Base-by-base conservation (phyloP, 768 basidiomycete genomes). In the Leucosporidium yakuticum region DNA sequence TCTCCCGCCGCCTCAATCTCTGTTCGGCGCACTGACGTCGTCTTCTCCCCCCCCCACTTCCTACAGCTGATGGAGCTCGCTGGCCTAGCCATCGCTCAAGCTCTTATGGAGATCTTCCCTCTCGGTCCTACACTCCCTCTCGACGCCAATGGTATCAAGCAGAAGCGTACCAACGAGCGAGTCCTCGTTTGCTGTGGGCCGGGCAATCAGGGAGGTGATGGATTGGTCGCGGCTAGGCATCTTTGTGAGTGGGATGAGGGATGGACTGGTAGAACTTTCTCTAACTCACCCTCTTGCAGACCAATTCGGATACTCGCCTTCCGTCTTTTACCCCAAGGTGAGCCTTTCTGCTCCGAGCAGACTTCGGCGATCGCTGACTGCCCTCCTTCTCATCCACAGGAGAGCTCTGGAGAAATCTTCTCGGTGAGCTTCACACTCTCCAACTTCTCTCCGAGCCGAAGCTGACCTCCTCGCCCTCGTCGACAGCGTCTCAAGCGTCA, bases 121-220 rank as follows among this genome's bases (percentile, higher is more conserved):
- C 85, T 83, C 61, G 62, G 66, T 1, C 67, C 74, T 0, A 12
- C 23, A 0, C 57, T 66, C 21, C 68, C 65, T 12, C 49, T 36
- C n/a, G 71, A 71, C 54, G 65, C 62, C 36, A 84, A 86, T 55
- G 72, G 72, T 6, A 29, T 73, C 57, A 73, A 73, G 62, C 72
- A 68, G 61, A 68, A 68, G 54, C 60, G 72, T 4, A 83, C 81
- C 55, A 86, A 90, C 77, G 83, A 83, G 48, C 84, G 86, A 17
- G 91, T 98, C 9, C 81, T 98, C n/a, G 90, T 98, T 17, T 92
- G 90, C 75, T 97, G 94, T 77, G 96, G 96, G 23, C 94, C 96
- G 11, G 96, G 96, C 51, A 98, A 98, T 76, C 95, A 98, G 74
- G 89, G 92, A 1, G 96, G 96, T 19, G 96, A 99, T 79, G 96